Percentiles rank a stretch among this genome's conserved stretches.
Conservation (phyloP, 805 yeast genomes). For the Suhomyces sp. region DNA sequence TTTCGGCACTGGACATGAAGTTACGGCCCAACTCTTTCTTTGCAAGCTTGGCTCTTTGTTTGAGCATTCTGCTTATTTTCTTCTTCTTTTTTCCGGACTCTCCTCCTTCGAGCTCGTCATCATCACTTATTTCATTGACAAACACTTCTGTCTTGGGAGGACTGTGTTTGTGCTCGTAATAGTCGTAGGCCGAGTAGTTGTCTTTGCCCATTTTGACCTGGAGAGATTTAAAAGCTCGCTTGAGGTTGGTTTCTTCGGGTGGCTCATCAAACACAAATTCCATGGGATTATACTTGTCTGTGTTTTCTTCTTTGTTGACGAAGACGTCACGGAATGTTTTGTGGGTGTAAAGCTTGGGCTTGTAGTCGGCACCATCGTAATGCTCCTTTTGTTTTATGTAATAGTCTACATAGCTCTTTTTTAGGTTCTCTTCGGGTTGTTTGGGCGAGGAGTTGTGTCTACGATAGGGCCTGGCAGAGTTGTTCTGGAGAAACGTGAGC, state of each 20-base stretch:
- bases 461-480: conserved; percentile 1
- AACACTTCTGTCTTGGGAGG: conserved; percentile 18
- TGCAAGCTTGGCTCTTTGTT: conserved; percentile 19
- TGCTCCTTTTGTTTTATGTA: conserved; percentile 36
- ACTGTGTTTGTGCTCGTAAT: conserved; percentile 22
- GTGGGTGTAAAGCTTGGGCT: conserved; percentile 38
- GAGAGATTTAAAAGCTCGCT: conserved; percentile 26
- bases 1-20: conserved; percentile 10
- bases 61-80: conserved; percentile 9
- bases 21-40: conserved; percentile 23
- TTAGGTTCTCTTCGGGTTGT: neutral
- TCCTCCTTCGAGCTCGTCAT: conserved; percentile 9
- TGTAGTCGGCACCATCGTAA: conserved; percentile 31
- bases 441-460: neutral
- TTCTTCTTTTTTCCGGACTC: conserved; percentile 9
- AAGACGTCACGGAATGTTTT: conserved; percentile 40
- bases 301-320: conserved; percentile 26
- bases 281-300: conserved; percentile 35
- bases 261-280: conserved; percentile 36
- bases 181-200: conserved; percentile 35
- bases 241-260: conserved; percentile 15
- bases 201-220: conserved; percentile 29
- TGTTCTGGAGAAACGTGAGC: conserved; percentile 22
- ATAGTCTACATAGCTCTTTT: conserved; percentile 22
- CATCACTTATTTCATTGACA: conserved; percentile 16